Base-by-base conservation (phyloP, 805 yeast genomes). In the Kodamaea jinghongensis region DNA sequence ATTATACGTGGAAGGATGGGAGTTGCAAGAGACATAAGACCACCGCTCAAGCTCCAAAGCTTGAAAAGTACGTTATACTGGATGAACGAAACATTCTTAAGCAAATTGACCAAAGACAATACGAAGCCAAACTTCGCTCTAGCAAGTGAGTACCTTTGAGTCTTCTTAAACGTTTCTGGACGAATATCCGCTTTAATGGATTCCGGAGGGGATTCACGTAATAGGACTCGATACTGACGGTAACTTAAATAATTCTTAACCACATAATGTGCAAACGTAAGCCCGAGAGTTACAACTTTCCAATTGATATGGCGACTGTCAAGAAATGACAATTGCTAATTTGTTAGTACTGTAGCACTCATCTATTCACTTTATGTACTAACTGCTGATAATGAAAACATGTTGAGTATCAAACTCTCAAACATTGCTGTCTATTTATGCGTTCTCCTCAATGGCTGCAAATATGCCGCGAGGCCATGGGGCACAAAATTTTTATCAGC, bases 81-180 rank as follows among this genome's bases (percentile, higher is more conserved):
- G 53, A 85, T 69, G 43, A 79, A 65, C 6, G 71, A 71, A 30
- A 81, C 52, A 52, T 82, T 83, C 56, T 82, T 77, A 10, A 74
- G 48, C 31, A 83, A 63, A 4, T 74, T 63, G 52, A 71, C 74
- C 10, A 76, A 49, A 17, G 78, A 75, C 20, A 76, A 60, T 37
- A 84, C 60, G 34, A 86, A 67, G 1, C 82, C 73, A 57, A 88
- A 87, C 49, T 70, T 69, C 38, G 87, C 76, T 60, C 89, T 90
- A 10, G 96, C 86, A 20, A 83, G 66, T 2, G 91, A 79, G 59
- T 91, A 93, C 20, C 72, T 76, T 54, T 86, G 88, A 1, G 95
- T 78, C 58, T 87, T 84, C 41, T 71, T 70, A 51, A 86, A 86
- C 4, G 91, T 86, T 39, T 83, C 85, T 30, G 76, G 71, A 38